Evolutionary conservation across 768 basidiomycete genomes (phyloP), one percentile per base, ranked within the genome.

Genomic region (Tylopilus plumbeoviolaceoides): DNA sequence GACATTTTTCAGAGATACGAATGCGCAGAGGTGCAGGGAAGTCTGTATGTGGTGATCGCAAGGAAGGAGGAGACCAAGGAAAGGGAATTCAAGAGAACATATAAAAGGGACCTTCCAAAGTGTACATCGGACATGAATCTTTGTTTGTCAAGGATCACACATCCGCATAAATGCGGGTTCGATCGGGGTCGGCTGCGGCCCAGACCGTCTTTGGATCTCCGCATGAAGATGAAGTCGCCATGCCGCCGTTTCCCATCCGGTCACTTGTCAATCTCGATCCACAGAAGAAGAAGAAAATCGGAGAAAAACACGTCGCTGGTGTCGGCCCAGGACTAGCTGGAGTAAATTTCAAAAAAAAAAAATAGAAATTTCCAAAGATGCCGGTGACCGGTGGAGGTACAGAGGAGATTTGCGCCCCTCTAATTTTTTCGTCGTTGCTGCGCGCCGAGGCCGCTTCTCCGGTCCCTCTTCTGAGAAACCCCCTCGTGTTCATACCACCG

Each of bases 1-100:
- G 88, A 90, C 87, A 89, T 90, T 61, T 12, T 62, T 50, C 38
- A 57, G 55, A 53, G 50, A 54, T 25, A 50, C 40, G 47, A 36
- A 21, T 47, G 55, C 46, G 33, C 46, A 50, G 23, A 28, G 54
- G 41, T 53, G 51, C 42, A 55, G 44, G 48, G 39, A 58, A 38
- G 52, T 59, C 43, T 36, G 7, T 54, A 52, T 60, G 62, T 54
- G 60, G 59, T 67, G 66, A 59, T 63, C 59, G 67, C 62, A 58
- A 60, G 65, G 64, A 62, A 61, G 64, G 62, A 67, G 62, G 59
- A 54, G 54, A 60, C 52, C 58, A 59, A 63, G 64, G 62, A 69
- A 65, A 64, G 66, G 59, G 63, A 67, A 64, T 56, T 68, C 62
- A 68, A 67, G 66, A 65, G 65, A 69, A 62, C 69, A 72, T 69